A percentile compares a stretch with the other conserved stretches of the same genome.
These are phyloP conservation scores for Aspergillus funiculosus DNA, from an alignment of 495 filamentous ascomycete genomes.

Conservation along the genomic window DNA sequence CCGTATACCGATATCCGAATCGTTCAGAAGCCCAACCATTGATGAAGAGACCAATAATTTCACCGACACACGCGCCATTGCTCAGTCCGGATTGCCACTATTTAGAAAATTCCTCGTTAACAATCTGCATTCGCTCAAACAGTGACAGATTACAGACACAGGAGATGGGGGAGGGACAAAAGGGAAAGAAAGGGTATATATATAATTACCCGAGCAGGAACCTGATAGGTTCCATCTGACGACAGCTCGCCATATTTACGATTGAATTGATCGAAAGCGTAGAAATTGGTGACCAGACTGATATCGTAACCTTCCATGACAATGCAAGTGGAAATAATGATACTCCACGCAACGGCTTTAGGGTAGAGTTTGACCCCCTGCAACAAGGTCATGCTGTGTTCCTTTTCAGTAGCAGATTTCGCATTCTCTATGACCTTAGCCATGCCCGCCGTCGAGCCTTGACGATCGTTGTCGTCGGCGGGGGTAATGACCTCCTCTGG, in stretches of 20 bases:
- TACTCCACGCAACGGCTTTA: slow-evolving; percentile 51
- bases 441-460: slow-evolving; percentile 26
- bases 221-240: slow-evolving; percentile 55
- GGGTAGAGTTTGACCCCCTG: slow-evolving; percentile 49
- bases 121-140: neutral
- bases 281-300: slow-evolving; percentile 48
- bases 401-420: slow-evolving; percentile 42
- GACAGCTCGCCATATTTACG: slow-evolving; percentile 58
- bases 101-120: slow-evolving; percentile 9
- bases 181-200: slow-evolving; percentile 2
- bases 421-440: slow-evolving; percentile 39
- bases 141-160: neutral
- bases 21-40: slow-evolving; percentile 72
- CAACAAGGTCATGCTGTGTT: slow-evolving; percentile 41
- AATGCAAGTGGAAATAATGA: slow-evolving; percentile 50
- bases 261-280: slow-evolving; percentile 53
- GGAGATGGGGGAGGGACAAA: neutral
- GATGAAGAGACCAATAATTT: slow-evolving; percentile 70
- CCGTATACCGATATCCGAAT: slow-evolving; percentile 68
- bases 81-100: slow-evolving; percentile 75
- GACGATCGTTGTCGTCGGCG: slow-evolving; percentile 21
- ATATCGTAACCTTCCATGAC: slow-evolving; percentile 57
- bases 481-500: slow-evolving; percentile 28
- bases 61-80: slow-evolving; percentile 60
- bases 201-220: slow-evolving; percentile 52